These are phyloP conservation scores for Galium porrigens DNA, from an alignment of 305 asterid species.

Conservation along the genomic window DNA sequence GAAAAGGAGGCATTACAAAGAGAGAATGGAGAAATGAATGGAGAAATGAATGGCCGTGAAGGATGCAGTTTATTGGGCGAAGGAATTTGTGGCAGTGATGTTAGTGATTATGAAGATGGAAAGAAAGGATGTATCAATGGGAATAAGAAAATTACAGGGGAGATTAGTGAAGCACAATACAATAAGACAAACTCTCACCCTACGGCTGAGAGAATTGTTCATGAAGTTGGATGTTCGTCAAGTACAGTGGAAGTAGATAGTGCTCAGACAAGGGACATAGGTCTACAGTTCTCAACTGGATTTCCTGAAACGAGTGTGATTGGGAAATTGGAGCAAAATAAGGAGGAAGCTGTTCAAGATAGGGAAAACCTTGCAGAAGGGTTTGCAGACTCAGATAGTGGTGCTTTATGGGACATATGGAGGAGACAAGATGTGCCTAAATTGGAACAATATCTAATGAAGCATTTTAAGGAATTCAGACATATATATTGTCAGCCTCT, in stretches of 20 bases:
- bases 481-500: constrained; percentile 46
- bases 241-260: constrained; percentile 16
- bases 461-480: constrained; percentile 67
- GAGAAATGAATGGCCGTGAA: not conserved
- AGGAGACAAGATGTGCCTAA: constrained; percentile 70
- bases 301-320: constrained; percentile 14
- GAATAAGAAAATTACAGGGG: not conserved
- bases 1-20: constrained; percentile 12
- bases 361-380: constrained; percentile 20
- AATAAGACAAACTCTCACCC: not conserved
- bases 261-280: not conserved
- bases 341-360: constrained; percentile 17
- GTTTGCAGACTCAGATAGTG: constrained; percentile 37
- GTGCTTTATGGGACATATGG: constrained; percentile 90
- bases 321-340: constrained; percentile 15
- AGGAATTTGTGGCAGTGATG: not conserved
- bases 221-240: not conserved
- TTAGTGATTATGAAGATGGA: constrained; percentile 4
- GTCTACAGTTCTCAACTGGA: constrained; percentile 5
- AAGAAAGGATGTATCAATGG: constrained; percentile 3
- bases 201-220: not conserved
- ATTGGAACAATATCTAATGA: constrained; percentile 49
- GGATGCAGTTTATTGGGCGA: not conserved
- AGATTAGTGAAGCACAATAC: not conserved
- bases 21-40: constrained; percentile 12